Percentiles rank a stretch among this genome's conserved stretches.
phyloP scores from a whole-genome alignment of 2,329 filamentous ascomycete species.

The Raffaelea ambrosiae region DNA sequence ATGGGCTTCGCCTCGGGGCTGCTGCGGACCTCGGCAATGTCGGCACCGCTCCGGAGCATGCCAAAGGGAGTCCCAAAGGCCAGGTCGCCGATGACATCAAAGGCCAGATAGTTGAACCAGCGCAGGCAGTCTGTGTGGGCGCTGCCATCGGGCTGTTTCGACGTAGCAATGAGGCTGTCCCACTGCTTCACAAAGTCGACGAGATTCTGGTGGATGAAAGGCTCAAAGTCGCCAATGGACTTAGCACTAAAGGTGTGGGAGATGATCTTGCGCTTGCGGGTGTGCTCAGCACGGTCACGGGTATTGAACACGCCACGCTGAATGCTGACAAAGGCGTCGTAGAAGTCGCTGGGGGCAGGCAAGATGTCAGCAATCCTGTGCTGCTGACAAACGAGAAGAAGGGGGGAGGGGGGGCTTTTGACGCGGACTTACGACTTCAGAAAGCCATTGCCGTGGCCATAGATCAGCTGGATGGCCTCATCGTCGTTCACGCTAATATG shows the following conservation, averaged over 20 bases:
- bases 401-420: too few species aligned
- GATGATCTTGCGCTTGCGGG: slow-evolving; percentile 81
- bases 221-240: slow-evolving; percentile 75
- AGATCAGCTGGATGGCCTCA: slow-evolving; percentile 65
- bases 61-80: slow-evolving; percentile 73
- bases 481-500: slow-evolving; percentile 78
- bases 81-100: slow-evolving; percentile 44
- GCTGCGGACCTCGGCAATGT: slow-evolving; percentile 64
- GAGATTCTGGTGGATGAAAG: slow-evolving; percentile 77
- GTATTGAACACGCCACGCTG: slow-evolving; percentile 84
- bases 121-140: slow-evolving; percentile 64
- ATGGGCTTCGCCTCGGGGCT: slow-evolving; percentile 50
- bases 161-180: slow-evolving; percentile 48
- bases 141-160: slow-evolving; percentile 33
- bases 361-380: too few species aligned
- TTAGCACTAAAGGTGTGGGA: slow-evolving; percentile 81
- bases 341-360: slow-evolving; percentile 58
- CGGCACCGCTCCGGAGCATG: slow-evolving; percentile 69
- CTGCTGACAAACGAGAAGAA: too few species aligned
- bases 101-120: slow-evolving; percentile 67
- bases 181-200: slow-evolving; percentile 65
- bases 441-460: slow-evolving; percentile 72
- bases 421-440: slow-evolving; percentile 56
- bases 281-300: slow-evolving; percentile 70
- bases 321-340: slow-evolving; percentile 87